Evolutionary conservation across 192 early-diverging fungal species (phyloP), one percentile per base, ranked within the genome.

Genomic region (Backusella circina): DNA sequence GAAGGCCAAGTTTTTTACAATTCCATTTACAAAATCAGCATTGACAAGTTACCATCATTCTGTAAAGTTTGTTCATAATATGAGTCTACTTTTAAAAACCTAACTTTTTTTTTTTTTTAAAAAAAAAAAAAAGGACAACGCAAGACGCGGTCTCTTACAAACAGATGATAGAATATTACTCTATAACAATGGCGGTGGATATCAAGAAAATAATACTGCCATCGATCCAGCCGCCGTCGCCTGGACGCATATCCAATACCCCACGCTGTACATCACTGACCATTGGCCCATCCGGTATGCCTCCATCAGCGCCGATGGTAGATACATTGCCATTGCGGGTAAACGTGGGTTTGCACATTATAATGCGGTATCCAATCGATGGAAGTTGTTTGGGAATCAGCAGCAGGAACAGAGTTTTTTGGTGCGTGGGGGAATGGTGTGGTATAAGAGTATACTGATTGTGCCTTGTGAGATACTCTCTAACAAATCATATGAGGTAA

Each of bases 351-450:
- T 99, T 57, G 91, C 94, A 2, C 91, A 93, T 73, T 94, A 94
- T 71, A 94, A 89, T 79, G 77, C 88, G 18, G 75, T 78, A 2
- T 90, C 92, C 3, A 87, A 89, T 31, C 79, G 89, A 74, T 99
- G 97, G 97, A 96, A 95, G 73, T 71, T 98, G 39, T 94, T 96
- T 88, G 94, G 95, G 7, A 96, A 93, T 77, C 92, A 93, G 80
- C 86, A 87, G 39, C 88, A 93, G 71, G 93, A 95, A 76, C 87
- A 92, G 75, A 88, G 86, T 30, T 93, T 95, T 77, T 36, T 81
- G 16, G 89, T 92, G 26, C 82, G 82, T 8, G 93, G 93, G 26
- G 93, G 93, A 7, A 80, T 94, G 18, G 82, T 88, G 2, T 95
- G 94, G 94, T 91, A 85, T 77, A 90, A 85, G 37, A 83, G 89